phyloP scores from a whole-genome alignment of 2,329 filamentous ascomycete genomes.

The Colletotrichum sidae region DNA sequence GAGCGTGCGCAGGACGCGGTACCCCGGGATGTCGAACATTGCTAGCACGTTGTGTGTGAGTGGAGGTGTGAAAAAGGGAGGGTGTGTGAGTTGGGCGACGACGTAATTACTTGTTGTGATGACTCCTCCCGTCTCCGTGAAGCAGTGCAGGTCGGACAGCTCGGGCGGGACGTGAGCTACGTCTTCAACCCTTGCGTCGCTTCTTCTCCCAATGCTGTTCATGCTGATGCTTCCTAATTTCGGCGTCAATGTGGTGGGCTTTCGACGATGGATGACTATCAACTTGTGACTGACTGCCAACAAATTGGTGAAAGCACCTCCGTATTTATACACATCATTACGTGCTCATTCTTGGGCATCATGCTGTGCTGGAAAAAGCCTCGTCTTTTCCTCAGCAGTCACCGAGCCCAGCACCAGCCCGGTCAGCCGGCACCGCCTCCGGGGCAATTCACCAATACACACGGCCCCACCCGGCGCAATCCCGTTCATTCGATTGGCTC shows the following conservation, averaged over 20 bases:
- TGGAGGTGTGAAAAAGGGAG: not conserved
- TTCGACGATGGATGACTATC: no score
- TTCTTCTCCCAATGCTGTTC: slow-evolving; percentile 23
- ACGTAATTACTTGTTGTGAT: slow-evolving; percentile 62
- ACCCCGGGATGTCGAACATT: slow-evolving; percentile 73
- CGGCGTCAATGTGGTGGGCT: not conserved
- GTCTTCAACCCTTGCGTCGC: slow-evolving; percentile 40
- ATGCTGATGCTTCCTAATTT: slow-evolving; percentile 1
- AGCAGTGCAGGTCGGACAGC: slow-evolving; percentile 65
- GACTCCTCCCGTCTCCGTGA: slow-evolving; percentile 70
- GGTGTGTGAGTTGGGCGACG: not conserved
- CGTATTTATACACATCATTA: no score
- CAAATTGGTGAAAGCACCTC: no score
- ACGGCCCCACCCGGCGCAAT: slow-evolving; percentile 29
- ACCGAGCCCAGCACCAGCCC: slow-evolving; percentile 22
- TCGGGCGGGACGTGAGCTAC: slow-evolving; percentile 52
- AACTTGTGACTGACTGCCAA: no score
- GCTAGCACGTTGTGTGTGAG: slow-evolving; percentile 44
- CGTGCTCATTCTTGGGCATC: no score
- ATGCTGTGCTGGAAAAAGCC: not conserved
- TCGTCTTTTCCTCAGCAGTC: not conserved
- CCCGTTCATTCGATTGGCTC: slow-evolving; percentile 11
- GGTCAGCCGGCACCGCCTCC: slow-evolving; percentile 22
- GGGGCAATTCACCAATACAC: not conserved
- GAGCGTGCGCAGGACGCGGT: slow-evolving; percentile 67